These are phyloP conservation scores for Periconia macrospinosa DNA, from an alignment of 2,329 filamentous ascomycete genomes.

Conservation along the genomic window DNA sequence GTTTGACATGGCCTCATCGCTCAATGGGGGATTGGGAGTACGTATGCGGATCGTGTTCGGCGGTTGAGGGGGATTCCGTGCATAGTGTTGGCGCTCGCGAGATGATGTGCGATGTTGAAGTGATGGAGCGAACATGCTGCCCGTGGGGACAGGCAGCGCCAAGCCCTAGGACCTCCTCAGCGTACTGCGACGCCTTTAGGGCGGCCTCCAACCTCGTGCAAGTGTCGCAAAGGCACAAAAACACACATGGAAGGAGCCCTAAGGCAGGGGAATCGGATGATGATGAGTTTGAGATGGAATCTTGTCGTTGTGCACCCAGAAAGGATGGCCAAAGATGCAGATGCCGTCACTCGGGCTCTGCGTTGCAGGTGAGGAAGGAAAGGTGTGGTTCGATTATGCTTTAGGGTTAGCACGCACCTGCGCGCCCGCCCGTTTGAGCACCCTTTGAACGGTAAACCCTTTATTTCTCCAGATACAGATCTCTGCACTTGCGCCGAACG, in stretches of 20 bases:
- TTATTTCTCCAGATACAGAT: not conserved
- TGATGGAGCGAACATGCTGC: slow-evolving; percentile 42
- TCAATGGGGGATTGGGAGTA: slow-evolving; percentile 47
- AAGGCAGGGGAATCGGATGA: slow-evolving; percentile 27
- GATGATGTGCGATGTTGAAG: slow-evolving; percentile 43
- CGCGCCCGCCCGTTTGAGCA: not conserved
- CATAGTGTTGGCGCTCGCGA: slow-evolving; percentile 47
- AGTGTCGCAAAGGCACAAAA: slow-evolving; percentile 42
- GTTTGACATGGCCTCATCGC: slow-evolving; percentile 47
- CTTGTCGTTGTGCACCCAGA: slow-evolving; percentile 26
- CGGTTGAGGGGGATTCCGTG: slow-evolving; percentile 37
- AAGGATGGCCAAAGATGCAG: slow-evolving; percentile 39
- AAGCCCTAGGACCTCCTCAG: slow-evolving; percentile 39
- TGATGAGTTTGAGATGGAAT: slow-evolving; percentile 40
- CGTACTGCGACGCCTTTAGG: slow-evolving; percentile 40
- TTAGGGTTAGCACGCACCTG: not conserved
- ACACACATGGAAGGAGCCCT: slow-evolving; percentile 43
- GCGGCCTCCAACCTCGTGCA: slow-evolving; percentile 46
- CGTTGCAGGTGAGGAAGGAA: not conserved
- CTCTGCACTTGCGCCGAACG: not conserved
- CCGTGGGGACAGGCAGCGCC: slow-evolving; percentile 28
- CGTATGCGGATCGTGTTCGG: slow-evolving; percentile 43
- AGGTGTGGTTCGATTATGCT: not conserved
- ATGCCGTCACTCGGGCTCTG: slow-evolving; percentile 12
- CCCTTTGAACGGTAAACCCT: not conserved